A percentile compares a stretch with the other conserved stretches of the same genome.
These are phyloP conservation scores for Trametes polyzona DNA, from an alignment of 1,284 basidiomycete species.

Conservation along the genomic window DNA sequence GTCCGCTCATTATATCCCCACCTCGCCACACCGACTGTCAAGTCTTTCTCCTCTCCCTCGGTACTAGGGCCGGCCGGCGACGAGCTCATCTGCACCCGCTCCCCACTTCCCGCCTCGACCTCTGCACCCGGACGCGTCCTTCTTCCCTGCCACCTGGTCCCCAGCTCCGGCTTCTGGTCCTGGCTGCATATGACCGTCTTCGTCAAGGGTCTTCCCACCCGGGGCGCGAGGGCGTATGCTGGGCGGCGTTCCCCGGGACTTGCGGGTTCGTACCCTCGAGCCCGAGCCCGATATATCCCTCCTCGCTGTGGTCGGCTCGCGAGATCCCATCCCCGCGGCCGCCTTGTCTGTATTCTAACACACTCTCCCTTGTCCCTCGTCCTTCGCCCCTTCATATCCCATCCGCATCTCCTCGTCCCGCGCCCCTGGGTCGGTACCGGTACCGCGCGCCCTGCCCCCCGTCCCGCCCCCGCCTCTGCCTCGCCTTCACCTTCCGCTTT, in stretches of 20 bases:
- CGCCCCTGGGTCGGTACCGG: not conserved
- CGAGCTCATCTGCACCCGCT: not conserved
- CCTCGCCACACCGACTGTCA: not conserved
- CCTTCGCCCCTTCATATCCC: not conserved
- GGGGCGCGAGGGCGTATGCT: too few relatives aligned
- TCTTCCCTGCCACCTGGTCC: too few relatives aligned
- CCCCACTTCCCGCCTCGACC: too few relatives aligned
- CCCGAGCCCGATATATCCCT: not conserved
- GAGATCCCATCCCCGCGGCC: too few relatives aligned
- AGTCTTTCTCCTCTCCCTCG: not conserved
- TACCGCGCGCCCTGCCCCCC: not conserved
- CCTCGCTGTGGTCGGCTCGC: not conserved
- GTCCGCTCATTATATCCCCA: conserved; percentile 1
- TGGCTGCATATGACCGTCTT: too few relatives aligned
- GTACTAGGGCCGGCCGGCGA: not conserved
- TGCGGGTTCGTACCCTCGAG: not conserved
- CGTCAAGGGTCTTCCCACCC: too few relatives aligned
- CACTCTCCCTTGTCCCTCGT: not conserved
- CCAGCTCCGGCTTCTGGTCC: too few relatives aligned
- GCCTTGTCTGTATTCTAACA: too few relatives aligned
- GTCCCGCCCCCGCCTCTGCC: not conserved
- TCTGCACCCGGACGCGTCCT: too few relatives aligned
- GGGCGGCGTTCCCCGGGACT: too few relatives aligned
- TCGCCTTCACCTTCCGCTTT: too few relatives aligned
- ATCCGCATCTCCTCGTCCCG: too few relatives aligned